phyloP scores from a whole-genome alignment of 768 basidiomycete genomes.

The Agaricus blazei region DNA sequence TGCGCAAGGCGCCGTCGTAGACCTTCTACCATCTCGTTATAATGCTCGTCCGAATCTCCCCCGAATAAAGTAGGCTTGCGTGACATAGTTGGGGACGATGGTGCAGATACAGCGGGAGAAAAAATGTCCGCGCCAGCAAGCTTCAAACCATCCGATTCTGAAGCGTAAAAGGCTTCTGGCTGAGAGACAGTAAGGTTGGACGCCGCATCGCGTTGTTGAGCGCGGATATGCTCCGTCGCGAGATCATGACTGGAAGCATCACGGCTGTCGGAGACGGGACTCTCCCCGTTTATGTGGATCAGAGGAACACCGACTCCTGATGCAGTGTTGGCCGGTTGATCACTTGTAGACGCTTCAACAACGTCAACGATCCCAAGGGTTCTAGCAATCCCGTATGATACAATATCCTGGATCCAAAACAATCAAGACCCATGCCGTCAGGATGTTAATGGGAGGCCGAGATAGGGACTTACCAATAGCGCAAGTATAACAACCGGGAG shows the following conservation, averaged over 20 bases:
- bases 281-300: constrained; percentile 25
- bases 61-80: constrained; percentile 26
- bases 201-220: not conserved
- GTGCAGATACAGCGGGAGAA: constrained; percentile 63
- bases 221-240: not conserved
- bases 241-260: constrained; percentile 23
- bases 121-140: constrained; percentile 70
- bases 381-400: constrained; percentile 78
- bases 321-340: constrained; percentile 36
- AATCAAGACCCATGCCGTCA: constrained; percentile 11
- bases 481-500: constrained; percentile 55
- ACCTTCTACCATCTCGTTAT: constrained; percentile 16
- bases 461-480: constrained; percentile 43
- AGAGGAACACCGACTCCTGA: constrained; percentile 20
- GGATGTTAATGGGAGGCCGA: not conserved
- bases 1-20: not conserved
- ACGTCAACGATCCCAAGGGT: constrained; percentile 76
- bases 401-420: constrained; percentile 52
- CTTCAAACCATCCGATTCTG: constrained; percentile 39
- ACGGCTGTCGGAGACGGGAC: constrained; percentile 17
- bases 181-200: constrained; percentile 3
- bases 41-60: constrained; percentile 12
- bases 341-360: constrained; percentile 69
- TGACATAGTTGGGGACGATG: constrained; percentile 57
- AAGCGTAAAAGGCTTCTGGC: constrained; percentile 47